Evolutionary conservation across 345 rosid species (phyloP).

Genomic region (rapeseed (Brassica napus)): DNA sequence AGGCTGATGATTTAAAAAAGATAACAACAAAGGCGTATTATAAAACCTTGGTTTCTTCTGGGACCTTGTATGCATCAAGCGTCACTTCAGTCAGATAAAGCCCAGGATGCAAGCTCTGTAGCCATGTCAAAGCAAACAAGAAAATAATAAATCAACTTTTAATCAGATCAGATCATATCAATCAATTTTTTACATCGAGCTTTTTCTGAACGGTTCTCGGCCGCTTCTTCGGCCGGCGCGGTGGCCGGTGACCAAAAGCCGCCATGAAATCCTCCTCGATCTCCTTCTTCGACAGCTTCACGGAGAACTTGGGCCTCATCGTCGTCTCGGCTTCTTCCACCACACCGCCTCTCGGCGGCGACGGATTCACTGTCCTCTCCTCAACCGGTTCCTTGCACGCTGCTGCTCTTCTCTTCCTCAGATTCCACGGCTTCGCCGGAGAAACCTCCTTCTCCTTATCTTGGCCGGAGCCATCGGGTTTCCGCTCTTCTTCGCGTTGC

Average conservation of each 20-base stretch:
- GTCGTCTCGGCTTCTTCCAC: slow-evolving; percentile 26
- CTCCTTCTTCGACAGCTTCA: slow-evolving; percentile 61
- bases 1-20: not conserved
- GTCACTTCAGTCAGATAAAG: slow-evolving; percentile 77
- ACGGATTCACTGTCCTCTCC: slow-evolving; percentile 39
- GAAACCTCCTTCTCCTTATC: slow-evolving; percentile 42
- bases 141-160: not conserved
- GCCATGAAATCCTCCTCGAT: slow-evolving; percentile 68
- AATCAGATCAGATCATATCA: not conserved
- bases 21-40: not conserved
- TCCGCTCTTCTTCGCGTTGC: slow-evolving; percentile 29
- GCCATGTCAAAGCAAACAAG: not conserved
- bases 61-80: slow-evolving; percentile 68
- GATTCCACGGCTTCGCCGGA: slow-evolving; percentile 71
- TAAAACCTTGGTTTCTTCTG: slow-evolving; percentile 51
- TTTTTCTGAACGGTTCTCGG: slow-evolving; percentile 62
- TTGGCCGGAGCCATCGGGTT: slow-evolving; percentile 15
- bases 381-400: slow-evolving; percentile 61
- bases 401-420: slow-evolving; percentile 72
- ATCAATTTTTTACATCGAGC: slow-evolving; percentile 52
- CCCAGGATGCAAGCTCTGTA: slow-evolving; percentile 75
- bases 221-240: slow-evolving; percentile 76
- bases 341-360: not conserved
- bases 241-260: slow-evolving; percentile 56
- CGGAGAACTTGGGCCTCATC: slow-evolving; percentile 46